phyloP scores from a whole-genome alignment of 495 filamentous ascomycete species.

The Trichoderma parareesei region DNA sequence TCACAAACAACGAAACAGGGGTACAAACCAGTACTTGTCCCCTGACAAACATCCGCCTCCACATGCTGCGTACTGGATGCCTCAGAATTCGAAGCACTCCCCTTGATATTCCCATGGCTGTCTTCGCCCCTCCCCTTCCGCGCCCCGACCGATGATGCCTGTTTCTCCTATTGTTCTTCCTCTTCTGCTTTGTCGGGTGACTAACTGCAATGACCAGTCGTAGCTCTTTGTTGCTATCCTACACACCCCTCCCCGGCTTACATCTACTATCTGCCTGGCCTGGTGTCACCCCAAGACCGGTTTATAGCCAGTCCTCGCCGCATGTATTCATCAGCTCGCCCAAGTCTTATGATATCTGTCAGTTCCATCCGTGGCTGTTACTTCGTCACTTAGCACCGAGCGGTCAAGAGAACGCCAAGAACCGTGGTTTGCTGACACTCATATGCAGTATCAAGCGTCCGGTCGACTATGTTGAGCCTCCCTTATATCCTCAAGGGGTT shows the following conservation, averaged over 20 bases:
- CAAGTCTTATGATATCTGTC: not conserved
- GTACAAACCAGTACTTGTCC: no score
- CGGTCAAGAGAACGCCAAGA: no score
- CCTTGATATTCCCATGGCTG: no score
- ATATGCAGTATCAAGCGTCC: not conserved
- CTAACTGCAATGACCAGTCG: not conserved
- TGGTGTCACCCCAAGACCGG: not conserved
- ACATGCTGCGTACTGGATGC: no score
- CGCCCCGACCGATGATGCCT: no score
- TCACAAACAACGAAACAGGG: no score
- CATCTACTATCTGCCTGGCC: not conserved
- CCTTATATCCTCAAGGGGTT: not conserved
- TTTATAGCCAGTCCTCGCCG: not conserved
- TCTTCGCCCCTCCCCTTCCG: no score
- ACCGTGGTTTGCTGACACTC: no score
- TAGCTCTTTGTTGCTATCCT: not conserved
- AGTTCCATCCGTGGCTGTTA: not conserved
- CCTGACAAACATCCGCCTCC: no score
- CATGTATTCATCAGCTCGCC: not conserved
- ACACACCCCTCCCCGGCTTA: not conserved
- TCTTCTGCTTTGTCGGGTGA: not conserved
- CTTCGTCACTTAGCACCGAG: no score
- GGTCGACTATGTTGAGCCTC: conserved; percentile 1
- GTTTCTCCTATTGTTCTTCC: no score
- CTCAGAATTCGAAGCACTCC: no score